phyloP scores from a whole-genome alignment of 1,284 basidiomycete genomes.

The Ganoderma lucidum region DNA sequence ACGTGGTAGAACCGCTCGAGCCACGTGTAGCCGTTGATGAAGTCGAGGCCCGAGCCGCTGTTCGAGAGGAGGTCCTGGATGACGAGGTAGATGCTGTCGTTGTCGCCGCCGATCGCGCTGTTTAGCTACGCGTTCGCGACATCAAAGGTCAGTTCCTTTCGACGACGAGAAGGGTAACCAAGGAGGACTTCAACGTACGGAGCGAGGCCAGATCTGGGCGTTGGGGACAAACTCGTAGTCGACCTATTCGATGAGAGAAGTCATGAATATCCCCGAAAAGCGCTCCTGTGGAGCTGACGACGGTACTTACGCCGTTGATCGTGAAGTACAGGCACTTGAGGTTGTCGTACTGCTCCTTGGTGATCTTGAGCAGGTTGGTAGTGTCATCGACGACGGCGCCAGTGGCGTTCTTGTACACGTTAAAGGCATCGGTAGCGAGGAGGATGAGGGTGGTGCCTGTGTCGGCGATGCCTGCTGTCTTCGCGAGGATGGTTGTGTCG shows the following conservation, averaged over 20 bases:
- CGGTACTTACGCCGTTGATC: slow-evolving; percentile 25
- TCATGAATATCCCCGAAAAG: not conserved
- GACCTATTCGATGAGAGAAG: not conserved
- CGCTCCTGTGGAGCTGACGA: not conserved
- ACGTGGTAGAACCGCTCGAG: slow-evolving; percentile 73
- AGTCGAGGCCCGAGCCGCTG: slow-evolving; percentile 39
- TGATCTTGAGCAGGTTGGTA: slow-evolving; percentile 33
- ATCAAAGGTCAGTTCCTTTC: not conserved
- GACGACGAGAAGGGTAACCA: no score
- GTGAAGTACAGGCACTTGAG: slow-evolving; percentile 35
- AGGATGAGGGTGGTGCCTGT: slow-evolving; percentile 7
- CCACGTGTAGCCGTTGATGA: slow-evolving; percentile 43
- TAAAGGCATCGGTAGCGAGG: slow-evolving; percentile 27
- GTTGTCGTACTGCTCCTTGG: slow-evolving; percentile 25
- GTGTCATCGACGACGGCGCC: slow-evolving; percentile 28
- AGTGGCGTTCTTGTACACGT: slow-evolving; percentile 29
- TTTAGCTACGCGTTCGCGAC: slow-evolving; percentile 45
- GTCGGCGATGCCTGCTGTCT: slow-evolving; percentile 2
- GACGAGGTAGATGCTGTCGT: slow-evolving; percentile 39
- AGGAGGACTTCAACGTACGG: slow-evolving; percentile 6
- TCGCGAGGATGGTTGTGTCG: slow-evolving; percentile 26
- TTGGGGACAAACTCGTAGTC: slow-evolving; percentile 17
- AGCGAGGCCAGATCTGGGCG: slow-evolving; percentile 21
- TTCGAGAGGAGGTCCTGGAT: slow-evolving; percentile 33
- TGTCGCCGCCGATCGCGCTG: slow-evolving; percentile 38